These are phyloP conservation scores for Trichoderma asperelloides DNA, from an alignment of 495 filamentous ascomycete genomes.

Conservation along the genomic window DNA sequence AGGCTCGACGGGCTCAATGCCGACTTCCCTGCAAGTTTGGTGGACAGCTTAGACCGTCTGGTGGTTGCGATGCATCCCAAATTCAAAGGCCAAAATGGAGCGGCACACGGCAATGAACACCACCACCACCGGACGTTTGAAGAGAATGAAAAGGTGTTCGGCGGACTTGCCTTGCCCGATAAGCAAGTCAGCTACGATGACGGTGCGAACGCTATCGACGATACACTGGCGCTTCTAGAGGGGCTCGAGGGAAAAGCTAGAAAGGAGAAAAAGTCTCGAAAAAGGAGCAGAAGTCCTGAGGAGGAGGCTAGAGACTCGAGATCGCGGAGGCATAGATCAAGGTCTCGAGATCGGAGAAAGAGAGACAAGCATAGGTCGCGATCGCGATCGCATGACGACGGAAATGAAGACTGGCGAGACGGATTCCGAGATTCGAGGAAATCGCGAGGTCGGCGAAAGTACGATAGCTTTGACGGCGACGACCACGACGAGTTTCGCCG, in stretches of 20 bases:
- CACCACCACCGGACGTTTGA: constrained; percentile 32
- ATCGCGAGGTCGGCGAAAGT: constrained; percentile 34
- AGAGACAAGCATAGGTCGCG: constrained; percentile 37
- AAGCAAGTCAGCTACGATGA: constrained; percentile 47
- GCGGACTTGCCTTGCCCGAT: constrained; percentile 82
- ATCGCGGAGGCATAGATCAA: constrained; percentile 29
- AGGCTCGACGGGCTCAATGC: constrained; percentile 62
- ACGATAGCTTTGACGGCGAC: constrained; percentile 34
- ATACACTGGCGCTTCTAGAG: constrained; percentile 87
- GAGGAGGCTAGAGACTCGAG: constrained; percentile 35
- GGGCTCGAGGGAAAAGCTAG: constrained; percentile 65
- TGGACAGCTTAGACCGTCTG: constrained; percentile 84
- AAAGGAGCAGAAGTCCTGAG: constrained; percentile 66
- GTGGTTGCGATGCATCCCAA: constrained; percentile 86
- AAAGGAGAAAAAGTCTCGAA: constrained; percentile 40
- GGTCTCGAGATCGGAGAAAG: constrained; percentile 36
- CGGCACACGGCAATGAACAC: constrained; percentile 33
- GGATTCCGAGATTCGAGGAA: constrained; percentile 21
- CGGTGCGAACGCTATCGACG: constrained; percentile 64
- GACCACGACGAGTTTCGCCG: constrained; percentile 57
- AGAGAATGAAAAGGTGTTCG: constrained; percentile 73
- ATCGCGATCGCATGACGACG: constrained; percentile 51
- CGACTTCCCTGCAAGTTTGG: constrained; percentile 81
- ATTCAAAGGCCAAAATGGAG: constrained; percentile 45
- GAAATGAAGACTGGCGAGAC: constrained; percentile 48